phyloP scores from a whole-genome alignment of 2,329 filamentous ascomycete species.

The Colletotrichum destructivum region DNA sequence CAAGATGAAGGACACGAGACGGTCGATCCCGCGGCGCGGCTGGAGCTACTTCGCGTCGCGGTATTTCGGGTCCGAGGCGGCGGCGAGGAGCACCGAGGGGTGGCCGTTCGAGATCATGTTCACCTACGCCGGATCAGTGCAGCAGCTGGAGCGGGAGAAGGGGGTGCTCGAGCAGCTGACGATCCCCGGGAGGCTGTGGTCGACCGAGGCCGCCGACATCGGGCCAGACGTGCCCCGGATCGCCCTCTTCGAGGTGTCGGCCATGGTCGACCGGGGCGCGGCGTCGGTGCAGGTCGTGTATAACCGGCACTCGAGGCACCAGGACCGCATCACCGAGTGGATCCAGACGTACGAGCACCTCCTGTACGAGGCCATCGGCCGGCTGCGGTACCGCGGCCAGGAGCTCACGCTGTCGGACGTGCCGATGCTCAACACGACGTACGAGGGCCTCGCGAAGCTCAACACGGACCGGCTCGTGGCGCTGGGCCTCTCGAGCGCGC shows the following conservation, averaged over 20 bases:
- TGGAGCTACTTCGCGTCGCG: constrained; percentile 65
- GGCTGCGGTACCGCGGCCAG: constrained; percentile 58
- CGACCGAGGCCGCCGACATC: constrained; percentile 59
- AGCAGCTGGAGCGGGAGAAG: constrained; percentile 63
- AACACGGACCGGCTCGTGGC: constrained; percentile 58
- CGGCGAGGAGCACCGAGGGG: constrained; percentile 53
- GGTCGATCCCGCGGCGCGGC: constrained; percentile 60
- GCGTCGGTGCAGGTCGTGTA: constrained; percentile 64
- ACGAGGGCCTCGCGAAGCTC: constrained; percentile 61
- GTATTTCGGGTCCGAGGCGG: constrained; percentile 54
- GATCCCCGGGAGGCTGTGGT: constrained; percentile 56
- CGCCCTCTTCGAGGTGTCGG: constrained; percentile 66
- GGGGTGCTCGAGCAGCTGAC: constrained; percentile 65
- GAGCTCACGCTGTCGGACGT: constrained; percentile 67
- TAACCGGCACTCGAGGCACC: constrained; percentile 58
- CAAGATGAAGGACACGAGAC: constrained; percentile 68
- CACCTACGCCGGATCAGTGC: constrained; percentile 66
- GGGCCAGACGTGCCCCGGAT: constrained; percentile 63
- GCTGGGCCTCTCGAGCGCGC: constrained; percentile 57
- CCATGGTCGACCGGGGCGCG: constrained; percentile 61
- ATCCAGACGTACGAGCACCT: constrained; percentile 63
- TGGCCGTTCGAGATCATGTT: constrained; percentile 72
- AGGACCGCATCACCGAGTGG: constrained; percentile 62
- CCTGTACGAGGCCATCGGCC: constrained; percentile 60
- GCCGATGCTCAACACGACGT: constrained; percentile 63